These are phyloP conservation scores for Hypomontagnella submonticulosa DNA, from an alignment of 495 filamentous ascomycete species.

Conservation along the genomic window DNA sequence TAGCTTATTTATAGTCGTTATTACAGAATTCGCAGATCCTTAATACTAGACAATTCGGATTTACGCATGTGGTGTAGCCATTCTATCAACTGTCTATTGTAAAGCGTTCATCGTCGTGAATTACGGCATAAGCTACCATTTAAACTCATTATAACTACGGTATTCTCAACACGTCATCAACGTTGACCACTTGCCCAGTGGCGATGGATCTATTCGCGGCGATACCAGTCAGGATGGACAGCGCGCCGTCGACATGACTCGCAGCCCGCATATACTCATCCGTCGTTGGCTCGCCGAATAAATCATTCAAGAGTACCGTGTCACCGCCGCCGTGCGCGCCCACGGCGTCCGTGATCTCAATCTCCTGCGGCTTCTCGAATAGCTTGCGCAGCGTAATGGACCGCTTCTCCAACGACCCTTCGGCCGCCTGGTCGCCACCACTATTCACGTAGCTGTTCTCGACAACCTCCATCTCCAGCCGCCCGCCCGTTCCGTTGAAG, in stretches of 20 bases:
- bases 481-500: slow-evolving; percentile 59
- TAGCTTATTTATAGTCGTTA: slow-evolving; percentile 1
- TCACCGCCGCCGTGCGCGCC: slow-evolving; percentile 61
- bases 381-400: slow-evolving; percentile 53
- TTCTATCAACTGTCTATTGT: slow-evolving; percentile 9
- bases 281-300: slow-evolving; percentile 55
- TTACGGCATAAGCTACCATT: neutral
- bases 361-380: slow-evolving; percentile 58
- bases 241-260: slow-evolving; percentile 64
- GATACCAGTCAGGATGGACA: slow-evolving; percentile 67
- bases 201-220: slow-evolving; percentile 66
- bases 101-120: slow-evolving; percentile 5
- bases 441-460: slow-evolving; percentile 63
- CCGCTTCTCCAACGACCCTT: slow-evolving; percentile 55
- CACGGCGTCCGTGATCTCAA: slow-evolving; percentile 52
- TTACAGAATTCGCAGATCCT: neutral
- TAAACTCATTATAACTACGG: slow-evolving; percentile 24
- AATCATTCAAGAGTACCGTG: slow-evolving; percentile 56
- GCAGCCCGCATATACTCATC: slow-evolving; percentile 58
- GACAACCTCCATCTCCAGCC: slow-evolving; percentile 60
- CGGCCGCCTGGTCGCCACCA: slow-evolving; percentile 57
- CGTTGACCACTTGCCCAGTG: slow-evolving; percentile 61
- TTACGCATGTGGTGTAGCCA: neutral
- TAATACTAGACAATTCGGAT: neutral
- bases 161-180: slow-evolving; percentile 57